These are phyloP conservation scores for Galium porrigens DNA, from an alignment of 305 asterid species.

Conservation along the genomic window DNA sequence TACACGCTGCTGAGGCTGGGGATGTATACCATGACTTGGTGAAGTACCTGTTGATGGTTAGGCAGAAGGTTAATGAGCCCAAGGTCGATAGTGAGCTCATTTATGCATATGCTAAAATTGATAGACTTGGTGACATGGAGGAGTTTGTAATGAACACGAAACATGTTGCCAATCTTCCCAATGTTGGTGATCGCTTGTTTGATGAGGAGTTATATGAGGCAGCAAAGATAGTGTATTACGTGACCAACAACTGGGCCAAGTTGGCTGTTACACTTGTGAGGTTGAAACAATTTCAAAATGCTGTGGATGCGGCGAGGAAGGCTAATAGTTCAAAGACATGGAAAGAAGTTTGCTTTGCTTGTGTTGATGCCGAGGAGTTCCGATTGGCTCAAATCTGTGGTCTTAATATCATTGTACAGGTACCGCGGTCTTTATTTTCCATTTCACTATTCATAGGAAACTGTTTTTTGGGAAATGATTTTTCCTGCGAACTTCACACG, in stretches of 20 bases:
- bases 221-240: conserved; percentile 84
- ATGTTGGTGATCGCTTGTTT: conserved; percentile 92
- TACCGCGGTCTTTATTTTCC: conserved; percentile 14
- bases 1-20: conserved; percentile 69
- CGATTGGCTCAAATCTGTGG: conserved; percentile 99
- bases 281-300: conserved; percentile 88
- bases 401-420: conserved; percentile 97
- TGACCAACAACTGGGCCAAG: conserved; percentile 93
- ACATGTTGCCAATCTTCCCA: conserved; percentile 96
- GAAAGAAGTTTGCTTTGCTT: conserved; percentile 98
- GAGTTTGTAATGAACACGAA: conserved; percentile 86
- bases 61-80: conserved; percentile 91
- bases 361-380: conserved; percentile 99
- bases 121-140: conserved; percentile 78
- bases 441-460: background rate
- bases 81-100: conserved; percentile 96
- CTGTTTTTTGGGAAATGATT: background rate
- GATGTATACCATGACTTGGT: conserved; percentile 90
- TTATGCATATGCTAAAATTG: conserved; percentile 95
- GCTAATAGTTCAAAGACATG: conserved; percentile 96
- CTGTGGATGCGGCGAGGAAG: conserved; percentile 98
- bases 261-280: conserved; percentile 83
- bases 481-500: background rate
- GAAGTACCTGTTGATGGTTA: conserved; percentile 88
- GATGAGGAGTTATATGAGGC: conserved; percentile 94